Evolutionary conservation across 495 filamentous ascomycete species (phyloP), one percentile per base, ranked within the genome.

Genomic region (Tuber magnatum): DNA sequence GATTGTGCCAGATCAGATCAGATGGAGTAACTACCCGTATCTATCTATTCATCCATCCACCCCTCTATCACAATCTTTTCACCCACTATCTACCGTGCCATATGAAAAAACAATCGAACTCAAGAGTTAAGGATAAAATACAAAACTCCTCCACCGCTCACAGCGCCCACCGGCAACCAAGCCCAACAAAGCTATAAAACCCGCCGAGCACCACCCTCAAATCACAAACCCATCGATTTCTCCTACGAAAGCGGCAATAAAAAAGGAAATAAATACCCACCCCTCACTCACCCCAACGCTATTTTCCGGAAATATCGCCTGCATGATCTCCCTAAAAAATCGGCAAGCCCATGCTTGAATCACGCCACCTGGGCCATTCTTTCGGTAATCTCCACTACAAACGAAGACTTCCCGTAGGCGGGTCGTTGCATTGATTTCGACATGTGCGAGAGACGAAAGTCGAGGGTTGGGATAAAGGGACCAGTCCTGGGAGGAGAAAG

Each of bases 401-500:
- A 65, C 56, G 56, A 65, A 65, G 1, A 35, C 56, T 35, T 65
- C 56, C 56, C 56, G 28, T 35, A 18, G 56, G 56, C 56, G 56
- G 56, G 12, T 35, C 16, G 14, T 65, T 16, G 56, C 56, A 65
- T 65, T 35, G 56, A 35, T 65, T 65, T 35, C 28, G 28, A 65
- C 5, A 65, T 65, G 56, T 18, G 56, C 56, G 56, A 65, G 56
- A 65, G 28, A 3, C 1, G 56, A 28, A 35, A 35, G 28, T 35
- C 56, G 12, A 65, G 28, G 56, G 32, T 20, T 35, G 56, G 56
- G 28, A 35, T 14, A 65, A 65, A 65, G 56, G 28, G 56, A 2
- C 56, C 56, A 65, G 56, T 65, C 56, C 56, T 65, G 56, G 56
- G 56, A 61, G 56, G 56, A 65, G 56, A 65, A 65, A 3, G 14